These are phyloP conservation scores for Leccinum rimulosum DNA, from an alignment of 768 basidiomycete species.

Conservation along the genomic window DNA sequence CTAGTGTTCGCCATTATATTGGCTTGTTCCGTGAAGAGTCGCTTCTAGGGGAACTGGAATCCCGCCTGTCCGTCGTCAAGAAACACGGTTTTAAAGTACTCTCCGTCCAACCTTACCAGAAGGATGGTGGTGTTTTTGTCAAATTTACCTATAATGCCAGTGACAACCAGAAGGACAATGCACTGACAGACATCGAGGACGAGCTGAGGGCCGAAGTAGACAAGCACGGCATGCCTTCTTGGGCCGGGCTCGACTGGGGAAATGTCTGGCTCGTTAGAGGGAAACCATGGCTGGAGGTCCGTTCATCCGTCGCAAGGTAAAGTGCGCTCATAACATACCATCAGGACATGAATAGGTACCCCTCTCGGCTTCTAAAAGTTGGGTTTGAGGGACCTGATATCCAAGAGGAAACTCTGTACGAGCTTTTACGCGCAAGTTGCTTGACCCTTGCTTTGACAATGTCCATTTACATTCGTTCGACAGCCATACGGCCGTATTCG, in stretches of 20 bases:
- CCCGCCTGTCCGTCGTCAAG: constrained; percentile 50
- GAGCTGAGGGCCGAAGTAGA: constrained; percentile 43
- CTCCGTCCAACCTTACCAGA: constrained; percentile 60
- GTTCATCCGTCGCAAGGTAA: constrained; percentile 5
- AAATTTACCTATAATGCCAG: constrained; percentile 56
- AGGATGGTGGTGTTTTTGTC: constrained; percentile 88
- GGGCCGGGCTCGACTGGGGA: constrained; percentile 51
- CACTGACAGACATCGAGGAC: constrained; percentile 47
- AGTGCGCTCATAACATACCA: not conserved
- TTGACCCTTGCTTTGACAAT: not conserved
- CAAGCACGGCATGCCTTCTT: constrained; percentile 58
- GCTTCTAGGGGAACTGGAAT: constrained; percentile 48
- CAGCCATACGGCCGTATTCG: constrained; percentile 82
- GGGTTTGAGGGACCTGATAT: constrained; percentile 88
- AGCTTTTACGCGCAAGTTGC: constrained; percentile 65
- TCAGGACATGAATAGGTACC: constrained; percentile 84
- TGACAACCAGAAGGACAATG: constrained; percentile 31
- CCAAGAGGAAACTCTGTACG: constrained; percentile 74
- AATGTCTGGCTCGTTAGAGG: constrained; percentile 75
- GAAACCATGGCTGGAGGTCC: constrained; percentile 77
- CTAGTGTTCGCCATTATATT: constrained; percentile 62
- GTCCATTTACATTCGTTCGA: constrained; percentile 7
- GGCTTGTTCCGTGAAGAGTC: constrained; percentile 58
- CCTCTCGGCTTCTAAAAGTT: constrained; percentile 70
- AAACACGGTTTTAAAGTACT: constrained; percentile 60